Conservation (phyloP, 164 flowering plant genomes). For the Tetrastigma voinierianum region DNA sequence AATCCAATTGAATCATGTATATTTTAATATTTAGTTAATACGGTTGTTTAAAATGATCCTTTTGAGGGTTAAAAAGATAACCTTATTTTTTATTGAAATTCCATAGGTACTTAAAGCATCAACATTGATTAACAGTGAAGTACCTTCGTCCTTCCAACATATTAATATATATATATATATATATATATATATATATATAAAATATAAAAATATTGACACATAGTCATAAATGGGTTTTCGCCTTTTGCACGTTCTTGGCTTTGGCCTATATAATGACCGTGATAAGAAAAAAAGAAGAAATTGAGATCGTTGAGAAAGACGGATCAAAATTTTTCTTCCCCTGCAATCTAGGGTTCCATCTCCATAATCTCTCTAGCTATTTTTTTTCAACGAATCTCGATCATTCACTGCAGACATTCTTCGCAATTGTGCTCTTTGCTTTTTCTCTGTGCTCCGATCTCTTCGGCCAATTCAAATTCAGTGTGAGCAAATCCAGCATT, state of each 20-base stretch:
- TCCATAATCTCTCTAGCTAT: not conserved
- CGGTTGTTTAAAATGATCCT: too few relatives aligned
- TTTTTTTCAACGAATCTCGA: too few relatives aligned
- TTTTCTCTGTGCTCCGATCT: not conserved
- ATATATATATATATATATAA: too few relatives aligned
- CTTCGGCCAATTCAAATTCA: constrained; percentile 1
- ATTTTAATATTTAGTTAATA: too few relatives aligned
- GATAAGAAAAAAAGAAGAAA: not conserved
- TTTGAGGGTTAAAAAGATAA: too few relatives aligned
- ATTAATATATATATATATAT: too few relatives aligned
- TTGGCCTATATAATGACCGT: constrained; percentile 5
- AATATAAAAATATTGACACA: not conserved
- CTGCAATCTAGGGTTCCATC: constrained; percentile 30
- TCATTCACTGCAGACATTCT: too few relatives aligned
- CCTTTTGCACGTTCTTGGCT: not conserved
- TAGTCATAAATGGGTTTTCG: not conserved
- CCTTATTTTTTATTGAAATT: too few relatives aligned
- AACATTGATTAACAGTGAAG: too few relatives aligned
- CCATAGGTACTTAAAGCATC: too few relatives aligned
- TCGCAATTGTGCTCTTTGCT: not conserved
- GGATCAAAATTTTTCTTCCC: constrained; percentile 10
- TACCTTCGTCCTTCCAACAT: too few relatives aligned
- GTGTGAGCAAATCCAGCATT: not conserved
- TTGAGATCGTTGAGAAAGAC: constrained; percentile 15
- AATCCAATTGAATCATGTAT: too few relatives aligned